phyloP scores from a whole-genome alignment of 2,329 filamentous ascomycete species.

The Colletotrichum sp. region DNA sequence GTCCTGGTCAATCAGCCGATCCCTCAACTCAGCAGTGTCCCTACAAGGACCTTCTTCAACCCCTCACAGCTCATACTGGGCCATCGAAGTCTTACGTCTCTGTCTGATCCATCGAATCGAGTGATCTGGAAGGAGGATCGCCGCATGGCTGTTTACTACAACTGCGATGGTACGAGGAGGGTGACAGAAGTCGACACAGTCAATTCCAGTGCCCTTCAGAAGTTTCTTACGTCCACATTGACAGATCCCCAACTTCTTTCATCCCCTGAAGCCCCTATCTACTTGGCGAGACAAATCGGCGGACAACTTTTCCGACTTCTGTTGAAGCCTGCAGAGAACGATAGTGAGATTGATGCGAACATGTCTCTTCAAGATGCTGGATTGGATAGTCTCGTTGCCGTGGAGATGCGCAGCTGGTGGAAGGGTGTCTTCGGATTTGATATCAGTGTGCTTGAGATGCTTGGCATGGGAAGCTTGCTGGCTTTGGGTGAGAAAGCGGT shows the following conservation, averaged over 20 bases:
- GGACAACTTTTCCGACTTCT: slow-evolving; percentile 21
- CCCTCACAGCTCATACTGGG: background rate
- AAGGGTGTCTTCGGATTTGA: slow-evolving; percentile 24
- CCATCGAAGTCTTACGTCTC: slow-evolving; percentile 7
- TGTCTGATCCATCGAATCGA: slow-evolving; percentile 17
- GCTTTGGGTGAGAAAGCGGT: slow-evolving; percentile 15
- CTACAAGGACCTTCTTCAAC: slow-evolving; percentile 19
- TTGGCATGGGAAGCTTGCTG: slow-evolving; percentile 21
- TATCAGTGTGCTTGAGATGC: slow-evolving; percentile 21
- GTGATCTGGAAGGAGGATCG: slow-evolving; percentile 24
- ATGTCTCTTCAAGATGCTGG: slow-evolving; percentile 14
- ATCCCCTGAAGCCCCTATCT: background rate
- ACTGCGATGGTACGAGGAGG: background rate
- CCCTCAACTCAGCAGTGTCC: background rate
- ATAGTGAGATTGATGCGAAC: background rate
- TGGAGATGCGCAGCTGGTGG: slow-evolving; percentile 29
- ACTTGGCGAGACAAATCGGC: slow-evolving; percentile 20
- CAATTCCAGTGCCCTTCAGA: background rate
- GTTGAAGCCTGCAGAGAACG: slow-evolving; percentile 25
- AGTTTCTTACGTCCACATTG: background rate
- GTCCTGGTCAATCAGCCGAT: slow-evolving; percentile 7
- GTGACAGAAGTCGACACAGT: slow-evolving; percentile 27
- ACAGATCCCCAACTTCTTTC: background rate
- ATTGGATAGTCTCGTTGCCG: slow-evolving; percentile 26
- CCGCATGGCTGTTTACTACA: slow-evolving; percentile 28